Percentiles rank a stretch among this genome's conserved stretches.
Evolutionary conservation across 331 rosid species (phyloP).

Genomic region (Malus hybrid): DNA sequence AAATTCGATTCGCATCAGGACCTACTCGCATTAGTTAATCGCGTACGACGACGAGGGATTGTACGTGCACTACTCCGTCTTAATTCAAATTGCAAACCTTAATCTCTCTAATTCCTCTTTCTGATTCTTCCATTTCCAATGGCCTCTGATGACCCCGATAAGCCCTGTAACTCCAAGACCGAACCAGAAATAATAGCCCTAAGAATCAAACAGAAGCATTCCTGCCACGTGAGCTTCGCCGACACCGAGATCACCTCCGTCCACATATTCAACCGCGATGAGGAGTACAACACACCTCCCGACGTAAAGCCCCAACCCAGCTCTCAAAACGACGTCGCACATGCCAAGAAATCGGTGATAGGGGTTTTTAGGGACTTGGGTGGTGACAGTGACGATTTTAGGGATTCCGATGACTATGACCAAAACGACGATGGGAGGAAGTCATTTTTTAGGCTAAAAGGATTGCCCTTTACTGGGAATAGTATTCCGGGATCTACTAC

Average conservation of each 20-base stretch:
- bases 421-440: constrained; percentile 24
- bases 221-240: constrained; percentile 96
- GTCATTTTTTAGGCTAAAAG: constrained; percentile 56
- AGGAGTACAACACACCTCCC: constrained; percentile 43
- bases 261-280: constrained; percentile 73
- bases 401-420: constrained; percentile 21
- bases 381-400: constrained; percentile 35
- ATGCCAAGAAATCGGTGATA: constrained; percentile 18
- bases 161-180: constrained; percentile 42
- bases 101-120: not conserved
- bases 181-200: constrained; percentile 45
- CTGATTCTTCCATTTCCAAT: constrained; percentile 1
- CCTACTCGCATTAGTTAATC: constrained; percentile 17
- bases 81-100: constrained; percentile 8
- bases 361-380: constrained; percentile 31
- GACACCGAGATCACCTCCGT: constrained; percentile 92
- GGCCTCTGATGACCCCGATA: constrained; percentile 39
- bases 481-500: constrained; percentile 45
- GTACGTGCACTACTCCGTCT: constrained; percentile 11
- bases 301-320: constrained; percentile 24
- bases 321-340: constrained; percentile 13
- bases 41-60: constrained; percentile 77
- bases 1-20: constrained; percentile 23
- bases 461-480: constrained; percentile 73
- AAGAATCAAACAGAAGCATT: constrained; percentile 36